phyloP scores from a whole-genome alignment of 2,329 filamentous ascomycete species.

The Xylariales sp. region DNA sequence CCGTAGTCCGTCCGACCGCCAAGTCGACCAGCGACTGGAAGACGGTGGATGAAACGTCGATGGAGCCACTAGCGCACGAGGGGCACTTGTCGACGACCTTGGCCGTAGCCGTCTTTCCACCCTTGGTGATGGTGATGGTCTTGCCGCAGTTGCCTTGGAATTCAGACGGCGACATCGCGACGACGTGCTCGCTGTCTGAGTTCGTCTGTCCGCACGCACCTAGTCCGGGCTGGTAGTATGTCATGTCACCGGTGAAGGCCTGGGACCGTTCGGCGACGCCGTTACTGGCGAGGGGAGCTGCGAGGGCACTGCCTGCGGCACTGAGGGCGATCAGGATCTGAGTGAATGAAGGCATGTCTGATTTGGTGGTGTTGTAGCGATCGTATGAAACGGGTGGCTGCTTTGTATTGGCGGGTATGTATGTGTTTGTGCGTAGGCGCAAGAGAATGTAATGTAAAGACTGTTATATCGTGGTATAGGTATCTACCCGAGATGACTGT shows the following conservation, averaged over 20 bases:
- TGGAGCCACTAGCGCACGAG: slow-evolving; percentile 42
- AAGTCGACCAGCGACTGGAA: slow-evolving; percentile 45
- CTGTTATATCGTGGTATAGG: background rate
- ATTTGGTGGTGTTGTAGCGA: slow-evolving; percentile 13
- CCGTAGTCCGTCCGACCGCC: slow-evolving; percentile 42
- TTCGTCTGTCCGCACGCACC: slow-evolving; percentile 46
- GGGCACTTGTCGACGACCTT: slow-evolving; percentile 50
- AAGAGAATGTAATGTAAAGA: slow-evolving; percentile 14
- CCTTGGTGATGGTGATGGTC: slow-evolving; percentile 45
- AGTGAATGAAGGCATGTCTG: slow-evolving; percentile 44
- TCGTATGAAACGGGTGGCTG: background rate
- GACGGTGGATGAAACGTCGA: slow-evolving; percentile 50
- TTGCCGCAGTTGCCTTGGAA: slow-evolving; percentile 48
- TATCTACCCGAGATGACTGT: slow-evolving; percentile 20
- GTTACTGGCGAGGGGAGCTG: slow-evolving; percentile 21
- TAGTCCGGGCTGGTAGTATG: slow-evolving; percentile 47
- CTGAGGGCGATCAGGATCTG: slow-evolving; percentile 39
- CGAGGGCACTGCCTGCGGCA: slow-evolving; percentile 35
- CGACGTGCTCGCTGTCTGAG: slow-evolving; percentile 43
- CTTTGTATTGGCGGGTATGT: background rate
- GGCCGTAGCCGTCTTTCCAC: slow-evolving; percentile 43
- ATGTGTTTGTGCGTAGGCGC: slow-evolving; percentile 2
- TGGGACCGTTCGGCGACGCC: slow-evolving; percentile 1
- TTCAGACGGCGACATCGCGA: slow-evolving; percentile 45
- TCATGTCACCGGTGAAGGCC: slow-evolving; percentile 43